Evolutionary conservation across 2,329 filamentous ascomycete genomes (phyloP).

Genomic region (Colletotrichum truncatum): DNA sequence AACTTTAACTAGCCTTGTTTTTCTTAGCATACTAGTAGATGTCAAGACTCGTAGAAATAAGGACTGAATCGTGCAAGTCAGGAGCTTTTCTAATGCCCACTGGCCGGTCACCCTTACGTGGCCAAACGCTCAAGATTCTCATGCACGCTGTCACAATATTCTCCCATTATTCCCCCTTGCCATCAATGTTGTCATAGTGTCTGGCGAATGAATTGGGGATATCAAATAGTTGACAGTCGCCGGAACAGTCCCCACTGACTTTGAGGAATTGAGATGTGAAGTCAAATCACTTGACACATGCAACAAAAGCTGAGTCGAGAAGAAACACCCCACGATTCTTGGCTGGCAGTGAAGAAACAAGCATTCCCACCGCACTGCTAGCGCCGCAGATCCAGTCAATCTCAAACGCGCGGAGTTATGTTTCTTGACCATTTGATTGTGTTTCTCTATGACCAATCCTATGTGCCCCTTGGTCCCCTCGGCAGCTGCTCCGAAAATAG

Average conservation of each 20-base stretch:
- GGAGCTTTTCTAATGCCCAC: neutral
- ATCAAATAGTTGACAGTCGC: no score
- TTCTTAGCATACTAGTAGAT: neutral
- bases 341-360: neutral
- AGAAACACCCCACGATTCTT: constrained; percentile 3
- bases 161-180: neutral
- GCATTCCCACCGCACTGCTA: neutral
- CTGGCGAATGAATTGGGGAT: neutral
- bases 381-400: neutral
- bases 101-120: neutral
- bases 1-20: neutral
- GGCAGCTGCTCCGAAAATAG: neutral
- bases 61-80: neutral
- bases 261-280: neutral
- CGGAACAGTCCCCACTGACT: neutral
- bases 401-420: neutral
- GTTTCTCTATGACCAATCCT: no score
- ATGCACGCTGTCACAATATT: neutral
- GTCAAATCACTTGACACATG: constrained; percentile 1
- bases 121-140: no score
- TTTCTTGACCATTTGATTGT: no score
- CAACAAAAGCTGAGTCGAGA: neutral
- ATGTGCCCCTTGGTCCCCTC: neutral
- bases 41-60: neutral
- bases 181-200: neutral